phyloP scores from a whole-genome alignment of 2,329 filamentous ascomycete genomes.

The Cryphonectria japonica region DNA sequence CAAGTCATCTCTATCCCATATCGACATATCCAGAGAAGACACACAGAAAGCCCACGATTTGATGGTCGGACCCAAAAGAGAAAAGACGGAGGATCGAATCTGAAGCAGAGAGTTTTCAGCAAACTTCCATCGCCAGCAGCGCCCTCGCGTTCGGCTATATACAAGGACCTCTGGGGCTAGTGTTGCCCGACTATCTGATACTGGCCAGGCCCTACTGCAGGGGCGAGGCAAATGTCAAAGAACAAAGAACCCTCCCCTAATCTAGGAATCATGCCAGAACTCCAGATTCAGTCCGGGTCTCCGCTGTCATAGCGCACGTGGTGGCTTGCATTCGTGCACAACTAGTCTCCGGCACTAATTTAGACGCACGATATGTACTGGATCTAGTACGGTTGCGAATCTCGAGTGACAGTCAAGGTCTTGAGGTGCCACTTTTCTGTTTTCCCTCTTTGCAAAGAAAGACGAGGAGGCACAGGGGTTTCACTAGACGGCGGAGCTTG shows the following conservation, averaged over 20 bases:
- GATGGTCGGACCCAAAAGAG: neutral
- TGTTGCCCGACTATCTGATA: neutral
- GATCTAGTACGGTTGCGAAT: neutral
- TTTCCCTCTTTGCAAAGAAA: neutral
- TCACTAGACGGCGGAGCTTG: neutral
- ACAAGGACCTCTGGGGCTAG: neutral
- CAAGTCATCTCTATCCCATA: conserved; percentile 24
- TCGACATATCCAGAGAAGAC: conserved; percentile 16
- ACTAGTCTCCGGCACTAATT: conserved; percentile 1
- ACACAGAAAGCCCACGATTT: neutral
- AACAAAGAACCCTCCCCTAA: neutral
- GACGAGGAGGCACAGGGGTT: neutral
- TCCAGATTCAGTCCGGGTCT: neutral
- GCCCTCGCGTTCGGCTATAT: neutral
- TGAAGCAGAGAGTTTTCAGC: neutral
- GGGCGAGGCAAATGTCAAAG: neutral
- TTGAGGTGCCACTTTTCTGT: neutral
- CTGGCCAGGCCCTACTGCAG: neutral
- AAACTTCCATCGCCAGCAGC: neutral
- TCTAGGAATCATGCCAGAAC: neutral
- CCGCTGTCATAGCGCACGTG: conserved; percentile 3
- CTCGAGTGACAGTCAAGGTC: too few species aligned
- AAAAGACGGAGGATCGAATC: neutral
- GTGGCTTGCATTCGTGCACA: conserved; percentile 8
- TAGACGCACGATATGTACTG: neutral